Base-by-base conservation (phyloP, 2,329 filamentous ascomycete genomes). In the Penicillium thymicola region DNA sequence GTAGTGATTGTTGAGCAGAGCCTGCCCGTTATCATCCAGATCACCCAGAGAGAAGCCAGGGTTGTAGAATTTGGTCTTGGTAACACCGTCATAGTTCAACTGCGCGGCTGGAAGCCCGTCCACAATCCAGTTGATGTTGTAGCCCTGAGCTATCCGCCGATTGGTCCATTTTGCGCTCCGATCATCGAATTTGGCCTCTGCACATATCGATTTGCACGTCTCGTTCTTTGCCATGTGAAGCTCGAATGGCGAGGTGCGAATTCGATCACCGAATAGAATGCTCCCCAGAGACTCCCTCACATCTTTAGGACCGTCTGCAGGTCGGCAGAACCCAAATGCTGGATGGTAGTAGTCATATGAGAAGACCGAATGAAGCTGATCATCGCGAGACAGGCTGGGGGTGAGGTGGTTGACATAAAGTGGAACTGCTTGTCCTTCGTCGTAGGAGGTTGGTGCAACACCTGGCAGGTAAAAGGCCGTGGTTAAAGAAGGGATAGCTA, bases 331-430 rank as follows among this genome's bases (percentile, higher is more conserved):
- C 70, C 89, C 86, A 76, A 99, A 96, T 4, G 83, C 83, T 6
- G 87, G 84, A 67, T 94, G 86, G 73, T 99, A 99, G 80, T 99
- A 97, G 76, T 97, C 93, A 81, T 90, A 99, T 5, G 93, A 90
- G 68, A 97, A 87, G 53, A 96, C 88, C n/a, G 92, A 95, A 72
- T 92, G 90, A 40, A 97, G 81, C 66, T 91, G 88, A 27, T 88
- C 84, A 75, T 96, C 91, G 58, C 85, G 81, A 41, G 89, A 89
- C 44, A 91, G 86, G 44, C 92, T 86, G 4, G 94, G 93, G 41
- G 90, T 94, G 67, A 99, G 88, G 71, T 88, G 88, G 78, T 99
- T 99, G 74, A 99, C 94, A 69, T 90, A 88, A 47, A 99, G 84
- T 25, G 92, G 90, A 25, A 99, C 94, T 27, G 78, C 78, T 67